phyloP scores from a whole-genome alignment of 441 rosid genomes.

The Cnidoscolus chayamansa region DNA sequence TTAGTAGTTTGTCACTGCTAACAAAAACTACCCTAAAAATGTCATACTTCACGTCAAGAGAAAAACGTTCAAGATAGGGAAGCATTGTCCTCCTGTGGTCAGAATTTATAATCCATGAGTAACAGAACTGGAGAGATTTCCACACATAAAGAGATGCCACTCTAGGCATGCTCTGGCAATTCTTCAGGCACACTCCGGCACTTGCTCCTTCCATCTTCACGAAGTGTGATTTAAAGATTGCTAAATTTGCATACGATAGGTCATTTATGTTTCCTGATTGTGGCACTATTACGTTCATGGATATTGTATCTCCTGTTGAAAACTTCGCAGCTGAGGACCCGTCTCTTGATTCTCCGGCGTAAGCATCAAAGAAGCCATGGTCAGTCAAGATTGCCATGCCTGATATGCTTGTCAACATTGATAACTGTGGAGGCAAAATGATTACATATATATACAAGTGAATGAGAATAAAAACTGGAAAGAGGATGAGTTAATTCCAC shows the following conservation, averaged over 20 bases:
- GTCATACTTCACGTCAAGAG: slow-evolving; percentile 41
- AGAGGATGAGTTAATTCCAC: no score
- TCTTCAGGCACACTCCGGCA: slow-evolving; percentile 49
- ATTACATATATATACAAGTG: no score
- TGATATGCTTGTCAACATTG: slow-evolving; percentile 37
- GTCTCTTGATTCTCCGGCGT: slow-evolving; percentile 51
- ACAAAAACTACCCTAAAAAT: slow-evolving; percentile 48
- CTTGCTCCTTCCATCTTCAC: slow-evolving; percentile 44
- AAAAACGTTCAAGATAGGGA: slow-evolving; percentile 36
- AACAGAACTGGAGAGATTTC: slow-evolving; percentile 46
- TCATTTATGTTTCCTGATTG: slow-evolving; percentile 24
- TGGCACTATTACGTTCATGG: slow-evolving; percentile 26
- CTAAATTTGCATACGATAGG: slow-evolving; percentile 43
- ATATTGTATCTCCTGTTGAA: slow-evolving; percentile 45
- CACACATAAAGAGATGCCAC: slow-evolving; percentile 41
- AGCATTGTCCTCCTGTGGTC: slow-evolving; percentile 30
- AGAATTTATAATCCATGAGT: slow-evolving; percentile 46
- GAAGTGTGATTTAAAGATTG: slow-evolving; percentile 43
- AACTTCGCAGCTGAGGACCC: slow-evolving; percentile 41
- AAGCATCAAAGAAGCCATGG: slow-evolving; percentile 44
- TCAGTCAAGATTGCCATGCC: slow-evolving; percentile 46
- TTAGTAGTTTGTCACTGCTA: slow-evolving; percentile 23
- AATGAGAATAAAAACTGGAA: background rate
- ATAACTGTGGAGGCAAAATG: slow-evolving; percentile 25
- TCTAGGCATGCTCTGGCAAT: slow-evolving; percentile 28